A percentile compares a stretch with the other conserved stretches of the same genome.
phyloP scores from a whole-genome alignment of 1,284 basidiomycete genomes.

The Veloboletus limbatus region DNA sequence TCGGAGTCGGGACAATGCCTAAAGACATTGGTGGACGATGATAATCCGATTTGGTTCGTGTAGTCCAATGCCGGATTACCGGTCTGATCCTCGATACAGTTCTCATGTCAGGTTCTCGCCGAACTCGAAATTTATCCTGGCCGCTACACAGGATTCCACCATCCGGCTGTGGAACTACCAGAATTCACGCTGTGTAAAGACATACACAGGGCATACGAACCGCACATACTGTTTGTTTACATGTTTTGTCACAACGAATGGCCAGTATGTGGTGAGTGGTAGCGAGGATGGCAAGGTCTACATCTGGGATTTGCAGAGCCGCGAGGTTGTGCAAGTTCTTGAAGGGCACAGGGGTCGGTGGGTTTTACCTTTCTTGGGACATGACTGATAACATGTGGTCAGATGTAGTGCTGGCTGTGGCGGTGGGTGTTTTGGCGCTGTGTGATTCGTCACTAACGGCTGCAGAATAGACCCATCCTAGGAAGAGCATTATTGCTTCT shows the following conservation, averaged over 20 bases:
- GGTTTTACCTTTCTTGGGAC: background rate
- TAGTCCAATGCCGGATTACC: background rate
- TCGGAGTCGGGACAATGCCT: constrained; percentile 95
- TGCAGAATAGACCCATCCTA: constrained; percentile 63
- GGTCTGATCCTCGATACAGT: constrained; percentile 39
- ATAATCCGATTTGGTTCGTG: constrained; percentile 85
- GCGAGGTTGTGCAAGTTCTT: constrained; percentile 70
- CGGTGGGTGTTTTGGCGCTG: constrained; percentile 44
- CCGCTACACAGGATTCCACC: constrained; percentile 88
- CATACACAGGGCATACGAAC: constrained; percentile 82
- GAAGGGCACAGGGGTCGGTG: constrained; percentile 76
- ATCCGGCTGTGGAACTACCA: constrained; percentile 94
- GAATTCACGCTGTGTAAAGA: constrained; percentile 90
- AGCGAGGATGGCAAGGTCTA: constrained; percentile 89
- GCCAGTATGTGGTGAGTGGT: constrained; percentile 76
- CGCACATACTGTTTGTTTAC: constrained; percentile 73
- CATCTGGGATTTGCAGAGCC: constrained; percentile 89
- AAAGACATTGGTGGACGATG: constrained; percentile 94
- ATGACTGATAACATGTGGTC: constrained; percentile 12
- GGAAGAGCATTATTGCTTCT: constrained; percentile 70
- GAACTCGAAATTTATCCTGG: constrained; percentile 85
- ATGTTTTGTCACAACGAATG: constrained; percentile 56
- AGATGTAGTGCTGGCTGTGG: constrained; percentile 76
- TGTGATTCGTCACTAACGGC: constrained; percentile 9
- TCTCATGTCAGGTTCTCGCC: constrained; percentile 89